phyloP scores from a whole-genome alignment of 1,284 basidiomycete species.

The Naganishia sp. region DNA sequence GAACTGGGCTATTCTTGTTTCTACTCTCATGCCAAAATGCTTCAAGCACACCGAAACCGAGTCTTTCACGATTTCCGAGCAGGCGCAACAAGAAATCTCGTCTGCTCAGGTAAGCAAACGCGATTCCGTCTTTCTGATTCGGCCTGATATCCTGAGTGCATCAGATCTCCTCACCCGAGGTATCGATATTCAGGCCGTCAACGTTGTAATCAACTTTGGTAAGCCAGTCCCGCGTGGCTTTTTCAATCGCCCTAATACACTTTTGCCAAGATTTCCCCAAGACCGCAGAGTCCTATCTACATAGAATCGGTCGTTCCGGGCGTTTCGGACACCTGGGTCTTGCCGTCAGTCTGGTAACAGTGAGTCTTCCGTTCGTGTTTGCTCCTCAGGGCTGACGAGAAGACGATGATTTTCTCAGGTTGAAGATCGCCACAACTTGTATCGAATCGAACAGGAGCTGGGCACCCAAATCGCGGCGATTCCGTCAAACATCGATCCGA shows the following conservation, averaged over 20 bases:
- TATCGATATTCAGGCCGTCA: constrained; percentile 99
- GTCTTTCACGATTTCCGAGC: constrained; percentile 99
- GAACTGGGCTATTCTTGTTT: constrained; percentile 99
- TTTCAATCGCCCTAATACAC: no score
- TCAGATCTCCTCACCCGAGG: constrained; percentile 92
- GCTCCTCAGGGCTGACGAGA: constrained; percentile 17
- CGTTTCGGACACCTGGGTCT: constrained; percentile 96
- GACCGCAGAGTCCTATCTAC: constrained; percentile 96
- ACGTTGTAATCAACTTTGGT: constrained; percentile 96
- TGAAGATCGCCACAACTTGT: constrained; percentile 96
- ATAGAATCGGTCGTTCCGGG: constrained; percentile 95
- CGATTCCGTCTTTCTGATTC: not conserved
- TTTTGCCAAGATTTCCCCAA: constrained; percentile 78
- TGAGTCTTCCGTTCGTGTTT: constrained; percentile 33
- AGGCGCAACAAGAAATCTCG: constrained; percentile 95
- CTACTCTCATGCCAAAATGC: constrained; percentile 99
- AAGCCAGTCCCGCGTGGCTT: not conserved
- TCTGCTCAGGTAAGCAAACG: constrained; percentile 67
- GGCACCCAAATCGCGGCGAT: constrained; percentile 98
- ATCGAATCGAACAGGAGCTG: constrained; percentile 96
- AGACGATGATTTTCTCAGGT: constrained; percentile 57
- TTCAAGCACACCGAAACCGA: constrained; percentile 95
- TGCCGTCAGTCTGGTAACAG: constrained; percentile 90
- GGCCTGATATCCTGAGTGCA: not conserved
- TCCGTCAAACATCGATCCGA: constrained; percentile 85